Conservation (phyloP, 1,284 basidiomycete species). For the Cystobasidium slooffiae region DNA sequence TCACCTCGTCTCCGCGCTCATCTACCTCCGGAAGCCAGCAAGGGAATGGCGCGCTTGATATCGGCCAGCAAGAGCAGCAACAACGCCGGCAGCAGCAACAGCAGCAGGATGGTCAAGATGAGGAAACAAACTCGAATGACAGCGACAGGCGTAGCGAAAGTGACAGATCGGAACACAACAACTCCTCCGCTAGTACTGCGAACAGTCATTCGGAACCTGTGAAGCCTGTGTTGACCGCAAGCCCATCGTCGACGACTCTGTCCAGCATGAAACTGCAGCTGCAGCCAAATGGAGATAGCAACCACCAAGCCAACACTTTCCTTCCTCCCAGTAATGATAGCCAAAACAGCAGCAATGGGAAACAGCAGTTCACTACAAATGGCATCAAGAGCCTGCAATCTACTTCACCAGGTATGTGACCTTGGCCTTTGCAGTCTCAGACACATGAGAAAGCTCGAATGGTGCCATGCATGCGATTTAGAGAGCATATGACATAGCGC, state of each 20-base stretch:
- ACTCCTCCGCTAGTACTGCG: slow-evolving; percentile 1
- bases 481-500: background rate
- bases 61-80: background rate
- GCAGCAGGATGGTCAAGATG: slow-evolving; percentile 11
- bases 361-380: background rate
- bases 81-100: slow-evolving; percentile 3
- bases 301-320: background rate
- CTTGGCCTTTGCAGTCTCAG: background rate
- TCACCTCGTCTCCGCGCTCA: background rate
- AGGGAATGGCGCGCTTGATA: background rate
- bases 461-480: too few relatives aligned
- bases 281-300: slow-evolving; percentile 6
- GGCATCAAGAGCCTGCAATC: slow-evolving; percentile 9
- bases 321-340: background rate
- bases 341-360: background rate
- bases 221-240: slow-evolving; percentile 1
- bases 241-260: background rate
- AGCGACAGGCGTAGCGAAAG: slow-evolving; percentile 27
- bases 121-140: slow-evolving; percentile 1
- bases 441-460: too few relatives aligned
- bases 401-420: background rate
- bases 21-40: background rate
- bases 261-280: slow-evolving; percentile 3
- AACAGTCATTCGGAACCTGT: background rate
- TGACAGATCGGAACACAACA: slow-evolving; percentile 8